These are phyloP conservation scores for Oryza meyeriana DNA, from an alignment of 176 grass and related monocot species.

Conservation along the genomic window DNA sequence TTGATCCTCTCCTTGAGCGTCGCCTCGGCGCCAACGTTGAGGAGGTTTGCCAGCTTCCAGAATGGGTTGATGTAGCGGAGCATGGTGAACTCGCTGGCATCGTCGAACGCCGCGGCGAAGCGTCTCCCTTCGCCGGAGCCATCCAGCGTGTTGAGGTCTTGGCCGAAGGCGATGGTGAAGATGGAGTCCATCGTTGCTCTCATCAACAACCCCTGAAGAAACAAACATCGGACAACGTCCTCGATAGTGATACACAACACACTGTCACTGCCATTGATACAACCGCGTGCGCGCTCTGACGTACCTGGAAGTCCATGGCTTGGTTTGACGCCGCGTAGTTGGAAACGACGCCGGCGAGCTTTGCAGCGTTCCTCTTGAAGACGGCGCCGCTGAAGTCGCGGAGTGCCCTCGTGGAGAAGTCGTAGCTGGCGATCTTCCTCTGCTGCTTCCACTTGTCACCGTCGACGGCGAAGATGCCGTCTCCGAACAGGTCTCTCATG, in stretches of 20 bases:
- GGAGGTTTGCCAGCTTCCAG: constrained; percentile 48
- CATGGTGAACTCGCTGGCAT: constrained; percentile 52
- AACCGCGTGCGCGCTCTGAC: neutral
- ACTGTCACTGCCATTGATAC: neutral
- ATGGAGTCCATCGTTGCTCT: constrained; percentile 71
- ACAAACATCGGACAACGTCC: too few species aligned
- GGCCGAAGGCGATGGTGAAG: constrained; percentile 52
- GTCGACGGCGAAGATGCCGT: constrained; percentile 70
- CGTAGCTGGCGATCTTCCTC: constrained; percentile 63
- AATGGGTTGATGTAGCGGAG: constrained; percentile 52
- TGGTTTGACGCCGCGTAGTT: neutral
- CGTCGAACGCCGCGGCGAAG: constrained; percentile 70
- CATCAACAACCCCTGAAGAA: constrained; percentile 45
- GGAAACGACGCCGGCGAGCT: constrained; percentile 39
- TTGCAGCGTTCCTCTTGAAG: constrained; percentile 53
- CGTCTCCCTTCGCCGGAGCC: constrained; percentile 24
- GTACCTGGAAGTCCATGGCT: constrained; percentile 47
- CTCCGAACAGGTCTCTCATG: constrained; percentile 44
- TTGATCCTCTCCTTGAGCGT: constrained; percentile 35
- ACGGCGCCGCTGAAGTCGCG: constrained; percentile 55
- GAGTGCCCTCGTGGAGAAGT: constrained; percentile 55
- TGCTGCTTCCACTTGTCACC: constrained; percentile 64
- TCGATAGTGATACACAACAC: neutral
- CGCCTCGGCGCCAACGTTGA: constrained; percentile 47
- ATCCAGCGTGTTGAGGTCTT: constrained; percentile 43